Base-by-base conservation (phyloP, 2,329 filamentous ascomycete species). In the Corinectria fuckeliana region DNA sequence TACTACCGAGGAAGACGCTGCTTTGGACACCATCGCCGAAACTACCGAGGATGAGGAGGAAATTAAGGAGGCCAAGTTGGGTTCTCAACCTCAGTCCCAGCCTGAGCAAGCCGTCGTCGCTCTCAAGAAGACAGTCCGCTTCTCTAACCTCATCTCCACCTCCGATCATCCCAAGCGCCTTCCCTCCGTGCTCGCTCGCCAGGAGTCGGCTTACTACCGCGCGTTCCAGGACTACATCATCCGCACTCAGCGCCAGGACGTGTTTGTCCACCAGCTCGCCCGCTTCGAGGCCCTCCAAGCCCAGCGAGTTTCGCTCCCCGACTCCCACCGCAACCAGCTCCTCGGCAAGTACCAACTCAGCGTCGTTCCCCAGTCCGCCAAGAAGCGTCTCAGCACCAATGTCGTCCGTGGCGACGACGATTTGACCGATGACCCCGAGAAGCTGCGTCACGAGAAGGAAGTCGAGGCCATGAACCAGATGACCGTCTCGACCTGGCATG, bases 261-360 rank as follows among this genome's bases (percentile, higher is more conserved):
- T 89, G 9, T 97, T 97, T 72, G 85, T 96, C 54, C 91, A 96
- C 75, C 90, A 92, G 39, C 87, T 92, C 56, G 85, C 91, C 21
- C 90, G 95, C 48, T 96, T 94, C 60, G 94, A 98, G 74, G 92
- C 92, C 21, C 82, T 97, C 47, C 94, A 97, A 73, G 87, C 92
- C 25, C 87, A 91, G 71, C 90, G 95, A 36, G 83, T 93, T 56
- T 92, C 89, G 42, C 85, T 93, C 57, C 83, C 85, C 18, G 83
- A 89, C 58, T 80, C 85, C 38, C 93, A 97, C 76, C 85, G 90
- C 72, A 90, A 91, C 72, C 91, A 93, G 71, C 86, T 98, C 18
- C 85, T 92, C 28, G 93, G 93, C 67, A 95, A 92, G 74, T 96
- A 91, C 72, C 90, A 93, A 75, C 84, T 96, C 51, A 88, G 86